Base-by-base conservation (phyloP, 495 filamentous ascomycete species). In the Lasiosphaeriaceae sp. region DNA sequence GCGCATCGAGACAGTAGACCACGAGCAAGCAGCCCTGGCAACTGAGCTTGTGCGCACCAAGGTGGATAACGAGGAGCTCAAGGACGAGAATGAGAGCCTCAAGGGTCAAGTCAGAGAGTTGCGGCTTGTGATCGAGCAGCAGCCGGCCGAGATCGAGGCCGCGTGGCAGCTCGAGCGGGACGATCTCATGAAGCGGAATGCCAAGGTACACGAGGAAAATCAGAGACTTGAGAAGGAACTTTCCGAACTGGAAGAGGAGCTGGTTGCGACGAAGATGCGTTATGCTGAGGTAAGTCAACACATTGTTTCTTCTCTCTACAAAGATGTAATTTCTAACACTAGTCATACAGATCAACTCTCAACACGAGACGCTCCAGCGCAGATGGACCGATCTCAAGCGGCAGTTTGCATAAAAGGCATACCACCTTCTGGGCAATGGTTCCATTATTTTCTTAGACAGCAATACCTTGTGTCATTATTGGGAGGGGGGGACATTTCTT, bases 161-260 rank as follows among this genome's bases (percentile, higher is more conserved):
- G 80, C 83, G 53, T 83, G 96, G 61, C 84, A 86, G 66, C 82
- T 78, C 5, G 93, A 99, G 72, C 93, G 96, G 80, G 92, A 96
- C 29, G 83, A 88, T 14, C 84, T 97, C 64, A 92, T 97, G 86
- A 84, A 90, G 69, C 84, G 92, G 53, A 97, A 97, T 66, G 80
- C 87, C 24, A 92, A 95, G 64, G 93, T 97, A 17, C 93, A 97
- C 66, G 92, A 96, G 50, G 92, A 96, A 77, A 97, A 97, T 62
- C 81, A 88, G 51, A 79, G 76, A 34, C 76, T 99, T 63, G 91
- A 96, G 69, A 96, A 96, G 72, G 86, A 90, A 66, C 84, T 95
- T 82, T 82, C 83, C 29, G 94, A 97, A 55, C 94, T 99, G 82
- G 94, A 97, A 78, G 92, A 93, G 72, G 85, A 87, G 64, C 74